phyloP scores from a whole-genome alignment of 257 asterid genomes.

The Forsythia viridissima region DNA sequence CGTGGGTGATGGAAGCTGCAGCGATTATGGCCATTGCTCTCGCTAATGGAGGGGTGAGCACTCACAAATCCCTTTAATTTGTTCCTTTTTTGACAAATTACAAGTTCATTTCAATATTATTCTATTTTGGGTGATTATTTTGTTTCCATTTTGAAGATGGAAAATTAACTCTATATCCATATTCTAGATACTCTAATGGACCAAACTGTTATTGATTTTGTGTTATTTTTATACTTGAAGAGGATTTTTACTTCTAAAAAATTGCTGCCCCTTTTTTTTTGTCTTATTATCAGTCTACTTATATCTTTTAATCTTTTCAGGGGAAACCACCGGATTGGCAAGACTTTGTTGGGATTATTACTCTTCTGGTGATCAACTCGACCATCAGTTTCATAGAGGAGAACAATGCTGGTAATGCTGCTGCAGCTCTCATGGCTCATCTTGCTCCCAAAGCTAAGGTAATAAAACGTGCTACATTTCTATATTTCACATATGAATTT shows the following conservation, averaged over 20 bases:
- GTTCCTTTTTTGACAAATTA: not conserved
- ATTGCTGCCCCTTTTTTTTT: not conserved
- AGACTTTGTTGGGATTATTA: conserved; percentile 24
- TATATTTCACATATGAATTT: not conserved
- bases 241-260: not conserved
- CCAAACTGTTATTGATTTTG: not conserved
- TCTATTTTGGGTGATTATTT: not conserved
- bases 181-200: not conserved
- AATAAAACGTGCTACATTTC: not conserved
- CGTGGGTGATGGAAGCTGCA: conserved; percentile 31
- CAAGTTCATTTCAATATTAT: not conserved
- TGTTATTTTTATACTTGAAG: not conserved
- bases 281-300: not conserved
- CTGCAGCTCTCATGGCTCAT: conserved; percentile 29
- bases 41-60: conserved; percentile 23
- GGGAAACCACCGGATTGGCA: conserved; percentile 30
- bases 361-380: conserved; percentile 23
- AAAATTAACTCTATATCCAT: not conserved
- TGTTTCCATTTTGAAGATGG: not conserved
- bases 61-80: too few relatives aligned
- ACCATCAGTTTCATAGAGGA: conserved; percentile 28
- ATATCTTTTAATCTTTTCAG: conserved; percentile 1
- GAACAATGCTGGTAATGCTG: conserved; percentile 26
- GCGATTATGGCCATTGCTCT: conserved; percentile 29
- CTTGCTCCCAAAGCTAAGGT: conserved; percentile 30